Conservation (phyloP, 108 stramenopile species). For the Licmophora abbreviata region DNA sequence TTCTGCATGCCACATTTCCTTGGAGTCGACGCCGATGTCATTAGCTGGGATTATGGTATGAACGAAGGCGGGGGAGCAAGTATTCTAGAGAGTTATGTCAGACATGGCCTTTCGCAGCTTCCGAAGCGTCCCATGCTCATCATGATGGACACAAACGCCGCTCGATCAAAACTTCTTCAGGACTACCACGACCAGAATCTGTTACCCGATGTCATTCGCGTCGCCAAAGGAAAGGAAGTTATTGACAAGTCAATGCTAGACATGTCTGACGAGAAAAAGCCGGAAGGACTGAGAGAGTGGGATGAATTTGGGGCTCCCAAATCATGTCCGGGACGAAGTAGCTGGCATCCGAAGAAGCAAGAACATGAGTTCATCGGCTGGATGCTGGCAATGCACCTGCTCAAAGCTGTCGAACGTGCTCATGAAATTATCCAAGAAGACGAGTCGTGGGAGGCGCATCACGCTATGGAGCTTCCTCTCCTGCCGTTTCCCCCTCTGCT, state of each 20-base stretch:
- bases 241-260: conserved; percentile 11
- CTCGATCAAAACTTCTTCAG: conserved; percentile 15
- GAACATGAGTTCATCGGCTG: conserved; percentile 66
- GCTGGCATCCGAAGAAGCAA: conserved; percentile 55
- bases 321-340: conserved; percentile 51
- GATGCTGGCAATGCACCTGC: conserved; percentile 63
- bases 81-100: conserved; percentile 52
- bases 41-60: conserved; percentile 73
- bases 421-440: background rate
- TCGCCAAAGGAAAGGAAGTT: conserved; percentile 15
- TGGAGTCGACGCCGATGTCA: conserved; percentile 43
- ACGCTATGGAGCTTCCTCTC: background rate
- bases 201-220: conserved; percentile 51
- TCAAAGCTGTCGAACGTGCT: conserved; percentile 38
- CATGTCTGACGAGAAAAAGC: conserved; percentile 21
- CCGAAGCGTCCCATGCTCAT: conserved; percentile 40
- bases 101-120: conserved; percentile 22
- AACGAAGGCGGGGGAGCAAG: conserved; percentile 45
- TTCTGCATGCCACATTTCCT: conserved; percentile 57
- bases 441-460: background rate
- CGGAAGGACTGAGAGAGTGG: conserved; percentile 57
- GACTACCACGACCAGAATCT: conserved; percentile 35
- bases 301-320: conserved; percentile 54
- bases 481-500: conserved; percentile 11
- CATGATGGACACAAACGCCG: conserved; percentile 51